Percentiles rank a stretch among this genome's conserved stretches.
phyloP scores from a whole-genome alignment of 176 grass and related monocot genomes.

The Triticum timopheevii region DNA sequence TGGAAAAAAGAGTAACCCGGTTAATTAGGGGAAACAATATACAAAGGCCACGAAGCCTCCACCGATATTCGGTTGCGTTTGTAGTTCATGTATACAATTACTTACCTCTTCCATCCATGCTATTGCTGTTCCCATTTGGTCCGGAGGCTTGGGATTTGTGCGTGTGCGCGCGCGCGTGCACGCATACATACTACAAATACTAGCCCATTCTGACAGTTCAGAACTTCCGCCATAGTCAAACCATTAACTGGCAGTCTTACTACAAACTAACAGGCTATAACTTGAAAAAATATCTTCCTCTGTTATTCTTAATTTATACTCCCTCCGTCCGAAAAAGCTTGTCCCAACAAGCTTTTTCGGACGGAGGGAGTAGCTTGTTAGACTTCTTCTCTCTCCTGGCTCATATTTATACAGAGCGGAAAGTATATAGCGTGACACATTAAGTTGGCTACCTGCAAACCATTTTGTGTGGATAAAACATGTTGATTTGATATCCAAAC shows the following conservation, averaged over 20 bases:
- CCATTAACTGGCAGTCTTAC: no score
- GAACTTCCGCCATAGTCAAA: no score
- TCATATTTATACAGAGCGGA: not conserved
- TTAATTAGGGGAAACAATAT: not conserved
- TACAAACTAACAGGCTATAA: no score
- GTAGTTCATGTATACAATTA: not conserved
- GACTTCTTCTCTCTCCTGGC: not conserved
- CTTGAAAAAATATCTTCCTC: no score
- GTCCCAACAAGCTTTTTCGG: no score
- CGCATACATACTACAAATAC: no score
- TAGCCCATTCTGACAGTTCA: no score
- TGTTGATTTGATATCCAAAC: not conserved
- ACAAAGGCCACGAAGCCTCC: not conserved
- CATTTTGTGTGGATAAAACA: not conserved
- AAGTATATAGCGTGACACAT: not conserved
- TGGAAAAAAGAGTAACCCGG: no score
- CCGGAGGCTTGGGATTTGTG: not conserved
- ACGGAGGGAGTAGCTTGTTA: not conserved
- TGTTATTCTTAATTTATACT: no score
- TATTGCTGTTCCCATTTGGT: not conserved
- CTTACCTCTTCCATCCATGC: not conserved
- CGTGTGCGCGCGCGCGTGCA: no score
- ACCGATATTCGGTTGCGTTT: not conserved
- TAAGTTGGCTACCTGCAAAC: not conserved
- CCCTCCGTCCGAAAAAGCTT: no score